These are phyloP conservation scores for Mycena filopes DNA, from an alignment of 768 basidiomycete genomes.

Conservation along the genomic window DNA sequence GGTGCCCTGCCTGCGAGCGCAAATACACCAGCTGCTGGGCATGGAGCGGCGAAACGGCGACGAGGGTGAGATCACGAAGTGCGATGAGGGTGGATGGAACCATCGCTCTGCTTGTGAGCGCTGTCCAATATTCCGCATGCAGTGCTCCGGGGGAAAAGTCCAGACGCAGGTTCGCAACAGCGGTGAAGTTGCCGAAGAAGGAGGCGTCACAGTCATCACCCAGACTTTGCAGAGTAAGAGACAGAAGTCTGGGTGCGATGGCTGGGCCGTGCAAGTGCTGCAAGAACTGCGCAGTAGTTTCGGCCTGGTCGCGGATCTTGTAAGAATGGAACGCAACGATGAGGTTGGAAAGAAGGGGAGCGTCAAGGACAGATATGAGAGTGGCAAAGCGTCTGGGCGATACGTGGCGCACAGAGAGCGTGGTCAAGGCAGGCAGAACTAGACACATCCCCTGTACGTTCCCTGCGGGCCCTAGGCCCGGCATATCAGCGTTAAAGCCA, in stretches of 20 bases:
- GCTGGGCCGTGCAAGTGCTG: not conserved
- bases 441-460: not conserved
- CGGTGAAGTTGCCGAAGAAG: not conserved
- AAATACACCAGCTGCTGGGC: not conserved
- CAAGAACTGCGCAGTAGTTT: not conserved
- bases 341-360: not conserved
- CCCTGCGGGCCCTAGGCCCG: not conserved
- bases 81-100: too few relatives aligned
- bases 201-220: not conserved
- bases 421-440: not conserved
- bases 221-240: not conserved
- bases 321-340: not conserved
- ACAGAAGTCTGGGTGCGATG: not conserved
- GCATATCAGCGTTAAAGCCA: not conserved
- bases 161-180: not conserved
- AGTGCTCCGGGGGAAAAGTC: not conserved
- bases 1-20: not conserved
- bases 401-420: not conserved
- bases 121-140: not conserved
- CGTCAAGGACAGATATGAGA: not conserved
- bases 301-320: not conserved
- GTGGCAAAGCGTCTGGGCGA: not conserved
- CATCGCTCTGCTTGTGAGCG: too few relatives aligned
- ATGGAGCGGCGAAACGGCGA: not conserved
- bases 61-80: not conserved